Conservation (phyloP, 345 rosid genomes). For the Ceriops tagal region DNA sequence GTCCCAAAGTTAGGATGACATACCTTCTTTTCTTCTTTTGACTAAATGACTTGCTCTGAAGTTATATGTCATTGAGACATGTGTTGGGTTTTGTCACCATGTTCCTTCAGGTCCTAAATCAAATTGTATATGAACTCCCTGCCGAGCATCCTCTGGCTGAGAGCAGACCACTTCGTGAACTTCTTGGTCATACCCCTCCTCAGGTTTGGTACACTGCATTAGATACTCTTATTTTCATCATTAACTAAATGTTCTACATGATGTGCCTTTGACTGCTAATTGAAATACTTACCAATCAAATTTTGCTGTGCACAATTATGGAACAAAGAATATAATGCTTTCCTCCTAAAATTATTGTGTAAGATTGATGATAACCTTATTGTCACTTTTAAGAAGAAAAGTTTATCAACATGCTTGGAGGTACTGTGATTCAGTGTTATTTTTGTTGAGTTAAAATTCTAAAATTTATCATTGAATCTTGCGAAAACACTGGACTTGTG, state of each 20-base stretch:
- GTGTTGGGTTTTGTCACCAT: neutral
- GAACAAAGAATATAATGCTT: neutral
- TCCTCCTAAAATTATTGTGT: neutral
- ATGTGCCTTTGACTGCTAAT: neutral
- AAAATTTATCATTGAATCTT: too few species aligned
- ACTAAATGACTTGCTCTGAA: neutral
- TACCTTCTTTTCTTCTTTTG: neutral
- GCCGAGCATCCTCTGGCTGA: conserved; percentile 88
- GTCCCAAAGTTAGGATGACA: neutral
- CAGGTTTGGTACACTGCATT: conserved; percentile 45
- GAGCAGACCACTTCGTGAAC: conserved; percentile 73
- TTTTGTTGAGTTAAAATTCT: neutral
- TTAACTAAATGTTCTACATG: neutral
- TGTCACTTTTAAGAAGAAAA: neutral
- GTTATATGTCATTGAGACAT: conserved; percentile 3
- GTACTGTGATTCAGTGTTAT: neutral
- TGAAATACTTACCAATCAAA: neutral
- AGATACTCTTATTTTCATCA: neutral
- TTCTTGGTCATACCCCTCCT: conserved; percentile 88
- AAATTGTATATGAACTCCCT: conserved; percentile 89
- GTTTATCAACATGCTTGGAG: neutral
- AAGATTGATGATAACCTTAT: neutral
- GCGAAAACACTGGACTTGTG: too few species aligned
- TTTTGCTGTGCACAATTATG: neutral
- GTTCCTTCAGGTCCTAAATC: conserved; percentile 65